A percentile compares a stretch with the other conserved stretches of the same genome.
Evolutionary conservation across 179 eudicot species (phyloP).

Genomic region (Actinidia arguta): DNA sequence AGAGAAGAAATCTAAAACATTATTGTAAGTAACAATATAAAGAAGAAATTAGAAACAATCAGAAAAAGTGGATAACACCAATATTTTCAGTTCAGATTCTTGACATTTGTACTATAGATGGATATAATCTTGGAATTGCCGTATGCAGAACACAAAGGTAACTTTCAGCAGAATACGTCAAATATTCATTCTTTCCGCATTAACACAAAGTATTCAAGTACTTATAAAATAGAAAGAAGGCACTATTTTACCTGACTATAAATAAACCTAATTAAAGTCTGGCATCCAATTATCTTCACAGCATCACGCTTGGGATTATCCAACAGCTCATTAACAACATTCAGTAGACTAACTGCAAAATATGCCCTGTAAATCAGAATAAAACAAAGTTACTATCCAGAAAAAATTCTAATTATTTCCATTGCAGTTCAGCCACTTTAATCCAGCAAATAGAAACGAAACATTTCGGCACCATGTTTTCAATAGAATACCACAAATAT

Average conservation of each 20-base stretch:
- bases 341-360: slow-evolving; percentile 78
- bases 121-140: neutral
- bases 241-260: slow-evolving; percentile 21
- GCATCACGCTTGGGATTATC: slow-evolving; percentile 66
- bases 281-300: slow-evolving; percentile 75
- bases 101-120: neutral
- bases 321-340: slow-evolving; percentile 73
- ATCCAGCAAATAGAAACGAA: neutral
- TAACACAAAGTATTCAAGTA: slow-evolving; percentile 9
- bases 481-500: neutral
- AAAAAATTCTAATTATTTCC: neutral
- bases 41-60: neutral
- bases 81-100: neutral
- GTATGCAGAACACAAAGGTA: neutral
- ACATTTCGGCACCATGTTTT: neutral
- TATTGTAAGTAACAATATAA: no score
- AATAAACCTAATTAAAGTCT: slow-evolving; percentile 35
- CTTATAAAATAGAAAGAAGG: neutral
- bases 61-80: neutral
- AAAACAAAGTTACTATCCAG: neutral
- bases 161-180: neutral
- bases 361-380: slow-evolving; percentile 62
- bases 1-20: neutral
- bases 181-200: neutral
- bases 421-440: neutral